A percentile compares a stretch with the other conserved stretches of the same genome.
Conservation (phyloP, 2,329 filamentous ascomycete genomes). For the Hypomyces perniciosus region DNA sequence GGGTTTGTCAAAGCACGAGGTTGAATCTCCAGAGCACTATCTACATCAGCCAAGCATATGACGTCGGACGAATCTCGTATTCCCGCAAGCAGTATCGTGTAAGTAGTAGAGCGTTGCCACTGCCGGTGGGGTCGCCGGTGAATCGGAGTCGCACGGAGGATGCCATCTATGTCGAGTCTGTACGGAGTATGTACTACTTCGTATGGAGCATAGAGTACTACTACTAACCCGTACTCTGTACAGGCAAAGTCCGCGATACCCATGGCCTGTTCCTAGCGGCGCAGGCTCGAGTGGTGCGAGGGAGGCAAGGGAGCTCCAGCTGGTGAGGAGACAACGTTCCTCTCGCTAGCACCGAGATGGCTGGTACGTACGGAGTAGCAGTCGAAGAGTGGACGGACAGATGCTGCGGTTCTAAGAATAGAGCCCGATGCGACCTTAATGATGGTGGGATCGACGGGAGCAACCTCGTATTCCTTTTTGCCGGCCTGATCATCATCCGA, state of each 20-base stretch:
- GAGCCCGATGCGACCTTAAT: neutral
- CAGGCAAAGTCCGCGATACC: neutral
- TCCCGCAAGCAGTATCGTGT: constrained; percentile 5
- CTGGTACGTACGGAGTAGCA: neutral
- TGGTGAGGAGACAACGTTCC: no score
- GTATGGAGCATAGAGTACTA: neutral
- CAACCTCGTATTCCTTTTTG: constrained; percentile 10
- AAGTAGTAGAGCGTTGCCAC: constrained; percentile 1
- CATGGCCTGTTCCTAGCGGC: no score
- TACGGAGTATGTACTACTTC: neutral
- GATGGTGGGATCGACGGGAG: constrained; percentile 8
- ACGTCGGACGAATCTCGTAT: constrained; percentile 21
- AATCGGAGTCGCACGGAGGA: constrained; percentile 3
- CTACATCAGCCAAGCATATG: constrained; percentile 11
- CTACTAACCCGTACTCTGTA: neutral
- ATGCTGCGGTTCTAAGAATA: neutral
- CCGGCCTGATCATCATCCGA: neutral
- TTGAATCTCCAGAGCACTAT: neutral
- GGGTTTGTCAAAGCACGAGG: constrained; percentile 5
- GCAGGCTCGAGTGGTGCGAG: no score
- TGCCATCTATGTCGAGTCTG: neutral
- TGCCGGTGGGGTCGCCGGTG: neutral
- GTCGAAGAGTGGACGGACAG: neutral
- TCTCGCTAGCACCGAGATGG: neutral
- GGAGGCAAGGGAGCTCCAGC: no score